Evolutionary conservation across 2,329 filamentous ascomycete species (phyloP).

Genomic region (Botryotinia narcissicola): DNA sequence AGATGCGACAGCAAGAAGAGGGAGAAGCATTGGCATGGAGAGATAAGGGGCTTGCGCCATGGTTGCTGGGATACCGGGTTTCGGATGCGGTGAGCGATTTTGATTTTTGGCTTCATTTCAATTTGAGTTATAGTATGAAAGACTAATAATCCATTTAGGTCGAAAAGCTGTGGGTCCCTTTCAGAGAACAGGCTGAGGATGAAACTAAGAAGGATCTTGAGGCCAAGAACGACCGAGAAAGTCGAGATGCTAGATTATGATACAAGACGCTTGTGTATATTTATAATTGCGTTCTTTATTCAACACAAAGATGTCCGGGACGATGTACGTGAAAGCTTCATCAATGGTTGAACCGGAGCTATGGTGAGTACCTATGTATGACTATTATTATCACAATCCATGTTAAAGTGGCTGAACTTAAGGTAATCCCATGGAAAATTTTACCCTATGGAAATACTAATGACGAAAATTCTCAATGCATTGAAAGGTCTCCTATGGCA

Average conservation of each 20-base stretch:
- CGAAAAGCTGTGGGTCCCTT: not conserved
- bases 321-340: not conserved
- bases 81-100: constrained; percentile 38
- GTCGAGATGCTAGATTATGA: not conserved
- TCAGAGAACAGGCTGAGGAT: not conserved
- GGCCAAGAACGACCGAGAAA: not conserved
- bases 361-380: not conserved
- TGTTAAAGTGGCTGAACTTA: not conserved
- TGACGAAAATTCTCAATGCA: not conserved
- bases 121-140: not conserved
- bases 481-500: not conserved
- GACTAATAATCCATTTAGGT: not conserved
- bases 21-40: constrained; percentile 44
- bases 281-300: not conserved
- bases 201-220: not conserved
- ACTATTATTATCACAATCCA: not conserved
- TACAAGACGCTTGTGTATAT: not conserved
- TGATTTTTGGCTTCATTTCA: too few species aligned
- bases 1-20: constrained; percentile 40
- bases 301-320: not conserved
- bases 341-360: too few species aligned
- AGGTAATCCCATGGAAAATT: not conserved
- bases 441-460: not conserved
- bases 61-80: constrained; percentile 44
- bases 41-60: constrained; percentile 42